phyloP scores from a whole-genome alignment of 1,284 basidiomycete genomes.

The Kalmanozyma brasiliensis region DNA sequence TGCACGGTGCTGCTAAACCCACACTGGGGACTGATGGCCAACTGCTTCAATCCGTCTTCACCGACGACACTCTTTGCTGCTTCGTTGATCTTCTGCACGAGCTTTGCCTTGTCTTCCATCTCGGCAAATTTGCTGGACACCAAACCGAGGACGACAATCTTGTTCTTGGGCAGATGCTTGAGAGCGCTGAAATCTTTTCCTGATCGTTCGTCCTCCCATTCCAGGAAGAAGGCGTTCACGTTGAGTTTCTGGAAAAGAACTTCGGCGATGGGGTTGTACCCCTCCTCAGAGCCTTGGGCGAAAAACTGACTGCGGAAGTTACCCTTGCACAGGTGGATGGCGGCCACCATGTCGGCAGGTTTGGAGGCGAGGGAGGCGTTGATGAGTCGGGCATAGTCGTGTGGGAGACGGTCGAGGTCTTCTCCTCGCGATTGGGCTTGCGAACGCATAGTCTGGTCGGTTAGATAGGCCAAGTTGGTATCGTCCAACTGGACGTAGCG shows the following conservation, averaged over 20 bases:
- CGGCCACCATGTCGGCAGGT: slow-evolving; percentile 76
- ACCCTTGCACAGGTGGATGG: slow-evolving; percentile 81
- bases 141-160: slow-evolving; percentile 78
- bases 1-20: slow-evolving; percentile 76
- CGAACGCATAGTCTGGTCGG: slow-evolving; percentile 46
- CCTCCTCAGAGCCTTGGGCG: slow-evolving; percentile 74
- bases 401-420: slow-evolving; percentile 44
- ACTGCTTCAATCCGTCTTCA: slow-evolving; percentile 73
- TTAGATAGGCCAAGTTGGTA: slow-evolving; percentile 67
- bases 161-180: slow-evolving; percentile 75
- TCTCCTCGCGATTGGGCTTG: slow-evolving; percentile 42
- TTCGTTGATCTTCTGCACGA: slow-evolving; percentile 75
- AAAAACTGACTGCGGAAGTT: slow-evolving; percentile 73
- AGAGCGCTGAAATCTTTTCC: slow-evolving; percentile 71
- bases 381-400: slow-evolving; percentile 50
- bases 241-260: slow-evolving; percentile 77
- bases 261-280: slow-evolving; percentile 78
- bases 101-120: slow-evolving; percentile 75
- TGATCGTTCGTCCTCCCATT: slow-evolving; percentile 81
- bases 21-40: slow-evolving; percentile 79
- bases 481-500: slow-evolving; percentile 77
- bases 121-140: slow-evolving; percentile 78
- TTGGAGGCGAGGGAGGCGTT: slow-evolving; percentile 74
- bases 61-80: slow-evolving; percentile 73
- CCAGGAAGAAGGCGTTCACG: slow-evolving; percentile 79